Conservation (phyloP, 2,329 filamentous ascomycete species). For the Verticillium zaregamsianum region DNA sequence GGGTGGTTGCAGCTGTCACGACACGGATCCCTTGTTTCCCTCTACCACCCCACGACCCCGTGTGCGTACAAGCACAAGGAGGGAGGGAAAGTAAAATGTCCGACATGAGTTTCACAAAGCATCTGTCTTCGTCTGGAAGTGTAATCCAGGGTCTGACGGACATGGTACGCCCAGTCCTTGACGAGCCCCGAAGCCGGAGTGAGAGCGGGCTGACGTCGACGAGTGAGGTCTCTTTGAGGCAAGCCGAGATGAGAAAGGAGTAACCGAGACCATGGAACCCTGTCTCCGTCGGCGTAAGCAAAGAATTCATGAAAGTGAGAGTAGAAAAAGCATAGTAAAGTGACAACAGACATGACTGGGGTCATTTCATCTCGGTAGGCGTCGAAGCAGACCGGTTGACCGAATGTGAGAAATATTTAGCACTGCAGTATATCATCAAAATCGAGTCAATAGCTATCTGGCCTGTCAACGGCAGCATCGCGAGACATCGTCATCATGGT, state of each 20-base stretch:
- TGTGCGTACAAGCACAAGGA: constrained; percentile 30
- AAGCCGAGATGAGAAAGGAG: background rate
- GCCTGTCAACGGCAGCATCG: constrained; percentile 17
- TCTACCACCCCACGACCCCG: constrained; percentile 24
- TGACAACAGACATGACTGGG: constrained; percentile 9
- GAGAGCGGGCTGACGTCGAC: background rate
- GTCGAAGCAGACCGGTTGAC: background rate
- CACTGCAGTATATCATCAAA: background rate
- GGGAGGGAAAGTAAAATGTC: constrained; percentile 15
- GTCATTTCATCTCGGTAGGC: background rate
- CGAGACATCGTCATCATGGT: constrained; percentile 25
- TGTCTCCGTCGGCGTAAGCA: background rate
- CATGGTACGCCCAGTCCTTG: background rate
- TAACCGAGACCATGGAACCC: background rate
- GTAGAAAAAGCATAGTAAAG: constrained; percentile 6
- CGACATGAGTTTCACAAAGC: constrained; percentile 8
- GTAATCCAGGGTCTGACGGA: background rate
- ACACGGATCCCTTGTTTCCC: constrained; percentile 26
- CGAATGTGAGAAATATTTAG: background rate
- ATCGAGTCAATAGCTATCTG: constrained; percentile 34
- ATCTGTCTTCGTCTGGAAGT: constrained; percentile 14
- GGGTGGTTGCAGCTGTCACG: constrained; percentile 36
- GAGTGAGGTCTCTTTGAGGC: background rate
- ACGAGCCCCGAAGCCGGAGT: background rate
- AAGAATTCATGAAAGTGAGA: background rate